These are phyloP conservation scores for Aegilops sharonensis DNA, from an alignment of 176 grass and related monocot species.

Conservation along the genomic window DNA sequence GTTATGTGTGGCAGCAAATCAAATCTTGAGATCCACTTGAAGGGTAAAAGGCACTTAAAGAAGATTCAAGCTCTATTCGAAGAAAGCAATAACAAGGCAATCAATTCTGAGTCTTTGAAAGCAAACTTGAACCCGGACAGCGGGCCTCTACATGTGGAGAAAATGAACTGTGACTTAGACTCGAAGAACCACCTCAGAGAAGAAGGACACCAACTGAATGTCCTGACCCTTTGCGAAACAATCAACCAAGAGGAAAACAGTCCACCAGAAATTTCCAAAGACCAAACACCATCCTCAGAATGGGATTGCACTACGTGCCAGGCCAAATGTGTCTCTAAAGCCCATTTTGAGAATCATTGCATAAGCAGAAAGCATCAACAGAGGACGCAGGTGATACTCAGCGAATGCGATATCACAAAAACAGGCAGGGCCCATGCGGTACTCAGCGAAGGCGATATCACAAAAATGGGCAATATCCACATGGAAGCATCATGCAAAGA, in stretches of 20 bases:
- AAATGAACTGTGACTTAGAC: background rate
- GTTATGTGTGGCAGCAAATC: background rate
- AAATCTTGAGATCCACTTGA: background rate
- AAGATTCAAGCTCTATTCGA: background rate
- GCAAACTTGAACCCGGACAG: background rate
- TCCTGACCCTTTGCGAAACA: background rate
- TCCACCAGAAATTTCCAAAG: background rate
- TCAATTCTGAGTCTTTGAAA: background rate
- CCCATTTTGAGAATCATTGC: constrained; percentile 23
- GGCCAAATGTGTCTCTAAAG: constrained; percentile 12
- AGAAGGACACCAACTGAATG: background rate
- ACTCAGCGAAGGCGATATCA: background rate
- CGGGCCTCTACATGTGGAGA: background rate
- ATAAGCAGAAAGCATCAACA: background rate
- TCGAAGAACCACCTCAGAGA: background rate
- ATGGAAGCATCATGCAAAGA: constrained; percentile 15
- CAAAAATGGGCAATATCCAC: background rate
- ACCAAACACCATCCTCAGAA: background rate
- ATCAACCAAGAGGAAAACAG: background rate
- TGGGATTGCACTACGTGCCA: constrained; percentile 9
- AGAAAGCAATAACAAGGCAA: background rate
- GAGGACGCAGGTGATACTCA: background rate
- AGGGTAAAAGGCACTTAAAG: constrained; percentile 5
- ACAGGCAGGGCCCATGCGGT: background rate
- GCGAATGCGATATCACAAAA: background rate